Percentiles rank a stretch among this genome's conserved stretches.
phyloP scores from a whole-genome alignment of 352 stramenopile genomes.

The Phytophthora nicotianae region DNA sequence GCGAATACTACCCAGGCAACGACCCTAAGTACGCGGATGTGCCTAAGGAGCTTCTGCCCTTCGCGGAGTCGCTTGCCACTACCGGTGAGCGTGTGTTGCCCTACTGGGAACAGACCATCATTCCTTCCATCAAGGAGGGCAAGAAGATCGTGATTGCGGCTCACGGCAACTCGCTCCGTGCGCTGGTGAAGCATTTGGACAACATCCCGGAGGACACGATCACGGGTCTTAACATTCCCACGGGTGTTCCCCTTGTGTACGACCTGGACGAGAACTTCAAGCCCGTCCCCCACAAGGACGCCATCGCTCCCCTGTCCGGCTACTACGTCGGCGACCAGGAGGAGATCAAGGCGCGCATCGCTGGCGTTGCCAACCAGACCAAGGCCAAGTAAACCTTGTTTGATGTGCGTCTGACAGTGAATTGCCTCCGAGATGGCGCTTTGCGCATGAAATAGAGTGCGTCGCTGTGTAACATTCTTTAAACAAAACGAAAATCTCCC shows the following conservation, averaged over 20 bases:
- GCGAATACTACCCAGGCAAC: constrained; percentile 90
- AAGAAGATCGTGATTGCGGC: constrained; percentile 98
- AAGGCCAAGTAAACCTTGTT: constrained; percentile 72
- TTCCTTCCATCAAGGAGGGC: constrained; percentile 92
- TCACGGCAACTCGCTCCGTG: constrained; percentile 98
- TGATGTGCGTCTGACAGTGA: constrained; percentile 6
- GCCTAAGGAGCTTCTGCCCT: constrained; percentile 89
- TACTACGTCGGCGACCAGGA: constrained; percentile 95
- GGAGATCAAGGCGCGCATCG: constrained; percentile 96
- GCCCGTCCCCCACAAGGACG: constrained; percentile 92
- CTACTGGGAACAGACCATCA: constrained; percentile 96
- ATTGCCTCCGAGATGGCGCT: constrained; percentile 1
- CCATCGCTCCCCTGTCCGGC: constrained; percentile 86
- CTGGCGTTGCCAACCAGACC: constrained; percentile 96
- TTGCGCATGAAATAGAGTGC: constrained; percentile 17
- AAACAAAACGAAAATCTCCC: constrained; percentile 14
- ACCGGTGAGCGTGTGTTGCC: constrained; percentile 96
- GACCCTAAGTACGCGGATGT: constrained; percentile 94
- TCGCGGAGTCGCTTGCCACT: constrained; percentile 92
- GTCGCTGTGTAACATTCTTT: constrained; percentile 27
- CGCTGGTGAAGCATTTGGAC: constrained; percentile 99
- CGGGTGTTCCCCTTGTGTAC: constrained; percentile 95
- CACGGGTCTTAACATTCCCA: constrained; percentile 97
- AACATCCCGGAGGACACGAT: constrained; percentile 97
- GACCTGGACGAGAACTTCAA: constrained; percentile 98